Conservation (phyloP, 116 monocot genomes). For the Posidonia oceanica region DNA sequence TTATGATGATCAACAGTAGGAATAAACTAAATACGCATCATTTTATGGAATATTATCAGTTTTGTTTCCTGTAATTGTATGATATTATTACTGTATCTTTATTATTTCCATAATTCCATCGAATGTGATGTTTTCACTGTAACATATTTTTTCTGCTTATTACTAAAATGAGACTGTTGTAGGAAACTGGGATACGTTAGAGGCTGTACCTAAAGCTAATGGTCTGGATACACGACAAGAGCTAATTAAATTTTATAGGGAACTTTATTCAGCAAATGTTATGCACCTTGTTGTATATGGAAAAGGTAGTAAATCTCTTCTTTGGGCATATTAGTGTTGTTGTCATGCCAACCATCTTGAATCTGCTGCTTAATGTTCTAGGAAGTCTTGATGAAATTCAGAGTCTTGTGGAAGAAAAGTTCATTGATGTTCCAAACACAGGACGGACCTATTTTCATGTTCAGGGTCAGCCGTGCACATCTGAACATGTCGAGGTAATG, state of each 20-base stretch:
- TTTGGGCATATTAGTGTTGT: background rate
- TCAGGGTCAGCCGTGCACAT: slow-evolving; percentile 66
- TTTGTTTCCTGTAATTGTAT: too few species aligned
- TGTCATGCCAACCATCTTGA: background rate
- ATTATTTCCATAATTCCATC: too few species aligned
- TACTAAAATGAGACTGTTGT: too few species aligned
- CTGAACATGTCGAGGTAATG: slow-evolving; percentile 80
- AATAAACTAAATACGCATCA: too few species aligned
- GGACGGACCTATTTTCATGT: slow-evolving; percentile 32
- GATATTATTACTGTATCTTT: too few species aligned
- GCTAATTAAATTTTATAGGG: slow-evolving; percentile 46
- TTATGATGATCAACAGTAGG: too few species aligned
- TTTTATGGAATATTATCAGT: too few species aligned
- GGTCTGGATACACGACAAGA: slow-evolving; percentile 73
- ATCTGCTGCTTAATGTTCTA: slow-evolving; percentile 9
- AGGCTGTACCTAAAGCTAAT: slow-evolving; percentile 61
- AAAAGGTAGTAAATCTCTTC: slow-evolving; percentile 35
- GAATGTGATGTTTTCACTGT: too few species aligned
- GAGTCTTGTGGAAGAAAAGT: slow-evolving; percentile 61
- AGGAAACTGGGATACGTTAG: slow-evolving; percentile 92
- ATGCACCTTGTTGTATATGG: slow-evolving; percentile 98
- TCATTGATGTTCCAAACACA: slow-evolving; percentile 45
- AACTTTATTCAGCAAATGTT: slow-evolving; percentile 59
- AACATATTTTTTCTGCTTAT: too few species aligned
- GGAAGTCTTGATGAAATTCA: slow-evolving; percentile 68